Conservation (phyloP, 495 filamentous ascomycete species). For the Glonium stellatum region DNA sequence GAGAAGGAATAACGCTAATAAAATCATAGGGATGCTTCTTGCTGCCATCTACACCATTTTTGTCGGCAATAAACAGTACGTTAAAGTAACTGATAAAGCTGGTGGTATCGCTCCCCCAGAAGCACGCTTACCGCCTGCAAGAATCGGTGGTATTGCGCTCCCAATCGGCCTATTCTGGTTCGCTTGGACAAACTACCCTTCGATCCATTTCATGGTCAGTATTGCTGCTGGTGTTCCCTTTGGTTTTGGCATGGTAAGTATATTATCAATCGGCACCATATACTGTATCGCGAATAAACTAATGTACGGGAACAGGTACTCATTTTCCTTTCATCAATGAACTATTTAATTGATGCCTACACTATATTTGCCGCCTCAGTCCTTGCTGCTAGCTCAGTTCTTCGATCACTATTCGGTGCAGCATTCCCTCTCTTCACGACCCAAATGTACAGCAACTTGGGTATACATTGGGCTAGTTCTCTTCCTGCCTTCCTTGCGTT, state of each 20-base stretch:
- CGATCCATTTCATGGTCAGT: constrained; percentile 61
- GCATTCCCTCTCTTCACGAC: constrained; percentile 79
- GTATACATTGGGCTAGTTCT: constrained; percentile 34
- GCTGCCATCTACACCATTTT: constrained; percentile 43
- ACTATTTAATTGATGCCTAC: constrained; percentile 70
- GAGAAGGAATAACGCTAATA: no score
- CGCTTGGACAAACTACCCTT: constrained; percentile 62
- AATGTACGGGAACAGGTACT: no score
- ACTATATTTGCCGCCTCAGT: constrained; percentile 77
- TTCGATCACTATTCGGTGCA: constrained; percentile 65
- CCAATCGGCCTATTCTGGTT: constrained; percentile 58
- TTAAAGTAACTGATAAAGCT: constrained; percentile 20
- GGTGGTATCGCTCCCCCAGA: constrained; percentile 41
- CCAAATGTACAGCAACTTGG: constrained; percentile 62
- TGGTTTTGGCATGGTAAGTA: constrained; percentile 65
- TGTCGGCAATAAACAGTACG: constrained; percentile 35
- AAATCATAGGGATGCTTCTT: no score
- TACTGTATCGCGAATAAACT: no score
- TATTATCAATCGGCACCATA: constrained; percentile 69
- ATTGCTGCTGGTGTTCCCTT: constrained; percentile 63
- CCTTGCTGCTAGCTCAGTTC: constrained; percentile 67
- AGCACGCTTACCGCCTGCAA: constrained; percentile 40
- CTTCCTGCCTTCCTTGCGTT: no score
- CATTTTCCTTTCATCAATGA: no score
- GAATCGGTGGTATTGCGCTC: constrained; percentile 37